Conservation (phyloP, 768 basidiomycete genomes). For the Exidia glandulosa region DNA sequence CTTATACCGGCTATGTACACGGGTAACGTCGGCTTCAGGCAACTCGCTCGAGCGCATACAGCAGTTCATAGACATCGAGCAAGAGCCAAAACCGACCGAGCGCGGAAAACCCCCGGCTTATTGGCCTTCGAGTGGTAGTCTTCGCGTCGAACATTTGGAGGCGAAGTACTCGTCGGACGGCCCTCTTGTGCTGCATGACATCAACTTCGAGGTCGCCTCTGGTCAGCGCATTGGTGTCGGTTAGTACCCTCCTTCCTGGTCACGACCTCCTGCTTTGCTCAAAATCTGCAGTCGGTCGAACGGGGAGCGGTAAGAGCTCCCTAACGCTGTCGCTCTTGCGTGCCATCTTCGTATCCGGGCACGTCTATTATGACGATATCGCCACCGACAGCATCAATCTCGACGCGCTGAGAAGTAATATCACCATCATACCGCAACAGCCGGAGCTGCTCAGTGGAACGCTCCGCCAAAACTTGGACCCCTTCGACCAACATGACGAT, state of each 20-base stretch:
- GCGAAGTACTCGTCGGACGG: conserved; percentile 47
- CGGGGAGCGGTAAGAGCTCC: conserved; percentile 52
- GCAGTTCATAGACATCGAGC: conserved; percentile 43
- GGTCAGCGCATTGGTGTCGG: conserved; percentile 50
- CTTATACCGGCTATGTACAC: not conserved
- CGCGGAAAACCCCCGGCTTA: conserved; percentile 45
- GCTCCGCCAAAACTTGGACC: no score
- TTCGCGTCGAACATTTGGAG: conserved; percentile 43
- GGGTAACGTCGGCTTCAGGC: not conserved
- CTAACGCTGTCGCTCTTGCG: conserved; percentile 46
- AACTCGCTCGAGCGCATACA: conserved; percentile 33
- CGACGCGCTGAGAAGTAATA: conserved; percentile 36
- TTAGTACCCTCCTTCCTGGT: conserved; percentile 12
- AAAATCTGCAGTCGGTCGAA: conserved; percentile 35
- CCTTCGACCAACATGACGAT: conserved; percentile 45
- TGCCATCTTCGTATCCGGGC: conserved; percentile 45
- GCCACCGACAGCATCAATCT: conserved; percentile 39
- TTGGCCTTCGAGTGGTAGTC: conserved; percentile 48
- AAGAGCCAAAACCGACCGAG: conserved; percentile 32
- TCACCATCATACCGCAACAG: no score
- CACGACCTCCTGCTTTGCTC: not conserved
- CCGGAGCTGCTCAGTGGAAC: conserved; percentile 42
- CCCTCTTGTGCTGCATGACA: conserved; percentile 45
- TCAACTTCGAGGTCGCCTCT: conserved; percentile 39
- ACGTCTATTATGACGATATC: conserved; percentile 42